These are phyloP conservation scores for Mangifera indica DNA, from an alignment of 345 rosid species.

Conservation along the genomic window DNA sequence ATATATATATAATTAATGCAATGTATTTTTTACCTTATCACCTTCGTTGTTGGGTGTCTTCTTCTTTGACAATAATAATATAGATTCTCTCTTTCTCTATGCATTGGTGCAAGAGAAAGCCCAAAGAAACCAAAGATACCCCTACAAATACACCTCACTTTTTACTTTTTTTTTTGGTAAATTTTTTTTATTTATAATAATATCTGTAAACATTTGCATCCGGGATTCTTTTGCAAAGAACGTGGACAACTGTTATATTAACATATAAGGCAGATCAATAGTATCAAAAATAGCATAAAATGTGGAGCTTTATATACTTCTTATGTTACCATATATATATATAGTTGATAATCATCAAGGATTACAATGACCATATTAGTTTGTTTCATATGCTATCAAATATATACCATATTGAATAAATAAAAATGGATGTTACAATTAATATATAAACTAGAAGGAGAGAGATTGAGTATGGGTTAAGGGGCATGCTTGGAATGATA, in stretches of 20 bases:
- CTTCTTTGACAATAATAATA: conserved; percentile 21
- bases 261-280: too few relatives aligned
- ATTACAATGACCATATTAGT: too few relatives aligned
- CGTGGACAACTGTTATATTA: too few relatives aligned
- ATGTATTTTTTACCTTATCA: neutral
- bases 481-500: neutral
- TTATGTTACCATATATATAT: too few relatives aligned
- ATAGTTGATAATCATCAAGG: too few relatives aligned
- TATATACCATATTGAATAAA: too few relatives aligned
- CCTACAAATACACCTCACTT: conserved; percentile 8
- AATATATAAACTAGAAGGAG: neutral
- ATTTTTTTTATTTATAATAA: neutral
- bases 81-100: conserved; percentile 24
- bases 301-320: too few relatives aligned
- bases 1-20: too few relatives aligned
- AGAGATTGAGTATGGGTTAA: conserved; percentile 7
- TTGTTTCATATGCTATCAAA: too few relatives aligned
- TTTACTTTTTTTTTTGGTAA: conserved; percentile 4
- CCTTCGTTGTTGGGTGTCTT: conserved; percentile 17
- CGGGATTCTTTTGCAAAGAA: too few relatives aligned
- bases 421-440: neutral
- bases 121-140: conserved; percentile 33
- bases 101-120: conserved; percentile 55
- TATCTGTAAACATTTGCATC: neutral
- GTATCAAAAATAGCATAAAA: too few relatives aligned